phyloP scores from a whole-genome alignment of 352 stramenopile species.

The Phytophthora sansomeana region DNA sequence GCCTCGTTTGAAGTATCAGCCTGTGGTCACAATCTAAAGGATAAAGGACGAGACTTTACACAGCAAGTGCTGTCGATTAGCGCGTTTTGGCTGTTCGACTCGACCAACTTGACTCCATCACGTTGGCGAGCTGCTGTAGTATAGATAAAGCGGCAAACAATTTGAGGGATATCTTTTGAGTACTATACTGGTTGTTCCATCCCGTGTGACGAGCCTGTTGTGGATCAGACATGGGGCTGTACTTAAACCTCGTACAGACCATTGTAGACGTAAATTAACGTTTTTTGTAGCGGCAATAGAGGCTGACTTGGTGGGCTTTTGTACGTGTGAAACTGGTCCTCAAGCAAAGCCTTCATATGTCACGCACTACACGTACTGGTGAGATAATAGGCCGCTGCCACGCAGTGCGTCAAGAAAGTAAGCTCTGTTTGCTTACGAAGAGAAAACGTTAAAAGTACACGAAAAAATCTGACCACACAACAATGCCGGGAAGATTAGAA shows the following conservation, averaged over 20 bases:
- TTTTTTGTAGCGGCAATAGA: neutral
- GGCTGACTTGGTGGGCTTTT: neutral
- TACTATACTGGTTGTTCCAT: too few relatives aligned
- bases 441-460: too few relatives aligned
- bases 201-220: too few relatives aligned
- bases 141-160: too few relatives aligned
- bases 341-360: neutral
- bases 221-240: too few relatives aligned
- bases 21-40: slow-evolving; percentile 23
- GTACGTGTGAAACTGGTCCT: neutral
- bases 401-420: neutral
- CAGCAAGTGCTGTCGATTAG: neutral
- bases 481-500: too few relatives aligned
- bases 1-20: slow-evolving; percentile 15
- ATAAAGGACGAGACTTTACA: neutral
- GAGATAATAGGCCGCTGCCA: neutral
- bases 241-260: too few relatives aligned
- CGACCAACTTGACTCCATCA: neutral
- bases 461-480: too few relatives aligned
- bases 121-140: too few relatives aligned
- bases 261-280: neutral
- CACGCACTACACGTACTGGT: neutral
- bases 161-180: too few relatives aligned
- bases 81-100: neutral
- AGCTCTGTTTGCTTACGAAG: neutral